Base-by-base conservation (phyloP, 106 monocot species). In the Xerophyta viscosa region DNA sequence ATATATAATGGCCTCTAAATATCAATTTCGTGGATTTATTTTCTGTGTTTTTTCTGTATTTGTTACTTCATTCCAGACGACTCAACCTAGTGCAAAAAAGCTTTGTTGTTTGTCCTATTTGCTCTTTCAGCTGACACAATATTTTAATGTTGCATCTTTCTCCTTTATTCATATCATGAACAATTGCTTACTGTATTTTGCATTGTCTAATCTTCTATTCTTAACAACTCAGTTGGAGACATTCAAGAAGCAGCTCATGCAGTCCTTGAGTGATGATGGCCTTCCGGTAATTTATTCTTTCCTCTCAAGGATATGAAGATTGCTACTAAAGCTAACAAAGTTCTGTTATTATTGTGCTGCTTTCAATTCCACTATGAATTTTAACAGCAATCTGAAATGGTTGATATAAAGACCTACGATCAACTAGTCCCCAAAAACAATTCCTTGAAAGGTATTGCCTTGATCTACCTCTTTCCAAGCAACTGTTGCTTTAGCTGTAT, bases 221-320 rank as follows among this genome's bases (percentile, higher is more conserved):
- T 15, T 39, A 12, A 1, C 15, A 10, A 12, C 15, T 39, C 68
- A 85, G 85, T 60, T 85, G 62, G 85, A 98, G 65, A 71, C 78
- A 63, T 98, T 98, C 68, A 98, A 86, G 68, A 98, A 61, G 52
- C 96, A 98, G 37, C 59, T 98, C 52, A 82, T 90, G 72, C 64
- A 82, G 57, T 89, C 96, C 46, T 62, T 98, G 64, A 90, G 67
- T 69, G 96, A 98, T 57, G 89, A 89, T 30, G 79, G 74, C 50
- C 46, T 63, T 29, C 62, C 72, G 46, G 92, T 92, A 63, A 61
- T 86, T 31, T 47, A 31, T 28, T 11, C n/a, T n/a, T n/a, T n/a
- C n/a, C n/a, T n/a, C n/a, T n/a, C n/a, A n/a, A n/a, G n/a, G n/a
- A n/a, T n/a, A n/a, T n/a, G n/a, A n/a, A n/a, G n/a, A n/a, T n/a